A percentile compares a stretch with the other conserved stretches of the same genome.
Conservation (phyloP, 345 rosid genomes). For the Salix koriyanagi region DNA sequence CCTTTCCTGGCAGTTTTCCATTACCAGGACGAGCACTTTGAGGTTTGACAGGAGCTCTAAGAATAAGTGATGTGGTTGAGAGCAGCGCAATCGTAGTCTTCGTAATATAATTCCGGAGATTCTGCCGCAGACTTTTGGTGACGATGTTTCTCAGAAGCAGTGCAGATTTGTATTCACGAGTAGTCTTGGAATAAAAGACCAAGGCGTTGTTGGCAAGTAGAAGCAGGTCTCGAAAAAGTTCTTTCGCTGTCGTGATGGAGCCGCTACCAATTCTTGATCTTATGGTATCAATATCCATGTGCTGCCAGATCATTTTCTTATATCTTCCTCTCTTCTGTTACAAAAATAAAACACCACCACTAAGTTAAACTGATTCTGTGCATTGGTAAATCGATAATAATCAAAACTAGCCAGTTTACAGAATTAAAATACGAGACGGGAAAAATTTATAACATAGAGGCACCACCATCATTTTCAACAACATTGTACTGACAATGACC, state of each 20-base stretch:
- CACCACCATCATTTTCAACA: too few relatives aligned
- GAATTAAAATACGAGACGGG: neutral
- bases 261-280: constrained; percentile 49
- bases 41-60: constrained; percentile 40
- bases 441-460: too few relatives aligned
- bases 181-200: constrained; percentile 69
- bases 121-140: constrained; percentile 42
- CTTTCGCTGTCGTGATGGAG: constrained; percentile 43
- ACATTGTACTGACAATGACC: too few relatives aligned
- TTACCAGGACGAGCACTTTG: constrained; percentile 30
- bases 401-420: neutral
- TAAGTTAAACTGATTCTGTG: constrained; percentile 3
- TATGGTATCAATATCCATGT: constrained; percentile 70
- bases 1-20: constrained; percentile 16
- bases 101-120: constrained; percentile 29
- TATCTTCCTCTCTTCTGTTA: constrained; percentile 83
- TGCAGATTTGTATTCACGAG: constrained; percentile 79
- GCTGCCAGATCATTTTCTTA: constrained; percentile 67
- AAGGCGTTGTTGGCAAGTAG: constrained; percentile 71
- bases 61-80: constrained; percentile 19
- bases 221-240: constrained; percentile 65
- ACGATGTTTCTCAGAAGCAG: constrained; percentile 51
- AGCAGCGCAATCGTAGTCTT: constrained; percentile 24
- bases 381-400: neutral
- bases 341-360: neutral